Evolutionary conservation across 306 rosid genomes (phyloP), one percentile per base, ranked within the genome.

Genomic region (Medicago ruthenica): DNA sequence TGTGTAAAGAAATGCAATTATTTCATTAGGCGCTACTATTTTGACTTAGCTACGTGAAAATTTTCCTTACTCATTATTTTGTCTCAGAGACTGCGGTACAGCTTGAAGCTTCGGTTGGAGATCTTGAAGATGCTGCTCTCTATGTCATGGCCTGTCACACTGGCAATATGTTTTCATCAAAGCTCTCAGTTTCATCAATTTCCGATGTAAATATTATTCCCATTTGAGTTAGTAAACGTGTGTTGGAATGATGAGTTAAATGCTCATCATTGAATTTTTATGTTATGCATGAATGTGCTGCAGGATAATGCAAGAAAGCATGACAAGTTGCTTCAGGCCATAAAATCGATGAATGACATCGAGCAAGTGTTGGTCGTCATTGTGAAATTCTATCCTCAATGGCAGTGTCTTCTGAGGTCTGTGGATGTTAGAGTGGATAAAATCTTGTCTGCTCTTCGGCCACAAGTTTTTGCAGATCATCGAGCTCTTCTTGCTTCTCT

Each of bases 31-130:
- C 45, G 58, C 57, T 79, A 20, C 48, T 62, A 13, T 59, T 67
- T 21, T 71, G 63, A 8, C 65, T 24, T 74, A 53, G 80, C 73
- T 70, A 55, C 80, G 70, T 64, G 84, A 67, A 62, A 71, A 73
- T 84, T 82, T 74, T 65, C 58, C 66, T 76, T 81, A 79, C 66
- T 76, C 80, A 79, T 80, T 74, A 82, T 67, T 54, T 62, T 76
- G 81, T 87, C 83, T 84, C 93, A 91, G 97, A 85, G 85, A 86
- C 82, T 86, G 85, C 92, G 81, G 59, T 91, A 70, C 88, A 80
- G 86, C 87, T 91, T 83, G 97, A 91, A 84, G 90, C 89, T 79
- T 86, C 81, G 73, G 93, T 89, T 76, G 97, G 97, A 57, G 93
- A 91, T 83, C 88, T 91, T 83, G 97, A 91, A 87, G 97, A 91